A percentile compares a stretch with the other conserved stretches of the same genome.
Conservation (phyloP, 106 monocot species). For the Dioscorea zingiberensis region DNA sequence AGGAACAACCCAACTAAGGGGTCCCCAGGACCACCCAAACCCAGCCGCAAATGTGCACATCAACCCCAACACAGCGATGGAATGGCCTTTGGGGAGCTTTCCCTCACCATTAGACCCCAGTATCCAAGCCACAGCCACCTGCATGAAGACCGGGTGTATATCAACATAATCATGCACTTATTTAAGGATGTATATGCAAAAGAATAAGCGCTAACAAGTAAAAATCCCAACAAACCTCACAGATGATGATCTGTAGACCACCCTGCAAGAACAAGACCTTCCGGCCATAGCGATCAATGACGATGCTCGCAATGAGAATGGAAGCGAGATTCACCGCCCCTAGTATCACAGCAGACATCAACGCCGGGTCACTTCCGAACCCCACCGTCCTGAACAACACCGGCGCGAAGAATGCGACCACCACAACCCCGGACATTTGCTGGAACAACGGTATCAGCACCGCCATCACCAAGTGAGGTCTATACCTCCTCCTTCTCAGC, state of each 20-base stretch:
- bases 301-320: slow-evolving; percentile 1
- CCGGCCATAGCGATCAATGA: slow-evolving; percentile 33
- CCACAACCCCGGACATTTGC: slow-evolving; percentile 32
- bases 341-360: slow-evolving; percentile 26
- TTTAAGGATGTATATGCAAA: too few relatives aligned
- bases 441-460: slow-evolving; percentile 31
- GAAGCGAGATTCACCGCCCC: slow-evolving; percentile 14
- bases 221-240: slow-evolving; percentile 28
- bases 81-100: slow-evolving; percentile 5
- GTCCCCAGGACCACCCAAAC: slow-evolving; percentile 63
- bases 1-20: slow-evolving; percentile 49
- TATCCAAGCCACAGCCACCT: slow-evolving; percentile 36
- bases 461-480: slow-evolving; percentile 38
- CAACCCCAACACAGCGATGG: slow-evolving; percentile 26
- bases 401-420: slow-evolving; percentile 33
- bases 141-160: background rate
- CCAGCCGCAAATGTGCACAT: slow-evolving; percentile 38
- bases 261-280: slow-evolving; percentile 39
- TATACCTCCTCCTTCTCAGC: slow-evolving; percentile 15
- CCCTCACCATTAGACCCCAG: slow-evolving; percentile 19
- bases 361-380: slow-evolving; percentile 17
- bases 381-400: slow-evolving; percentile 34
- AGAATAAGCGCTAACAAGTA: too few relatives aligned
- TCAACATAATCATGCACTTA: too few relatives aligned
- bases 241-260: slow-evolving; percentile 36